phyloP scores from a whole-genome alignment of 768 basidiomycete species.

The Aureoboletus auriporus region DNA sequence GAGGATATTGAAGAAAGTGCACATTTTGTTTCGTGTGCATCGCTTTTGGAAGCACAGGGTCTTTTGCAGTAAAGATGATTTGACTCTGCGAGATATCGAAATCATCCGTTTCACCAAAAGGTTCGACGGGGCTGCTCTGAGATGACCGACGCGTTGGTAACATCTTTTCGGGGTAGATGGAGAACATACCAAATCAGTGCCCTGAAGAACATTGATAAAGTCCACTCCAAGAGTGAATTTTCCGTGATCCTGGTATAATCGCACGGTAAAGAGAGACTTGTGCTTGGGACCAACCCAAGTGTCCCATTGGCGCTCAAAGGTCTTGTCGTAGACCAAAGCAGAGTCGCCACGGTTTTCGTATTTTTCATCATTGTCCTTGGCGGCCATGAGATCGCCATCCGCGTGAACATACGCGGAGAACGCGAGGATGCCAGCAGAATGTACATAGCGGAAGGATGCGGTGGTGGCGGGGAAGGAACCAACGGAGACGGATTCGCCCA shows the following conservation, averaged over 20 bases:
- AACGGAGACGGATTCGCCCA: slow-evolving; percentile 40
- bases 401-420: slow-evolving; percentile 84
- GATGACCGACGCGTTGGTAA: background rate
- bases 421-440: slow-evolving; percentile 57
- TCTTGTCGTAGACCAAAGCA: slow-evolving; percentile 66
- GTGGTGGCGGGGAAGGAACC: slow-evolving; percentile 68
- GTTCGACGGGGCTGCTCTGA: slow-evolving; percentile 74
- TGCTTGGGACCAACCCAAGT: slow-evolving; percentile 72
- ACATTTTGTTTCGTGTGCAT: slow-evolving; percentile 91
- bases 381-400: slow-evolving; percentile 68
- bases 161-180: background rate
- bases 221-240: slow-evolving; percentile 52
- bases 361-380: slow-evolving; percentile 63
- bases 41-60: slow-evolving; percentile 69
- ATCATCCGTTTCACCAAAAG: slow-evolving; percentile 82
- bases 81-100: slow-evolving; percentile 67
- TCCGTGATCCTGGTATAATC: slow-evolving; percentile 42
- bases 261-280: slow-evolving; percentile 67
- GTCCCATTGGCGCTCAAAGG: slow-evolving; percentile 78
- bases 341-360: slow-evolving; percentile 71
- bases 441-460: slow-evolving; percentile 66
- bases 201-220: slow-evolving; percentile 59
- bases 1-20: background rate
- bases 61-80: slow-evolving; percentile 84
- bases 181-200: slow-evolving; percentile 61